Base-by-base conservation (phyloP, 1,139 yeast species). In the Suhomyces terraborum region DNA sequence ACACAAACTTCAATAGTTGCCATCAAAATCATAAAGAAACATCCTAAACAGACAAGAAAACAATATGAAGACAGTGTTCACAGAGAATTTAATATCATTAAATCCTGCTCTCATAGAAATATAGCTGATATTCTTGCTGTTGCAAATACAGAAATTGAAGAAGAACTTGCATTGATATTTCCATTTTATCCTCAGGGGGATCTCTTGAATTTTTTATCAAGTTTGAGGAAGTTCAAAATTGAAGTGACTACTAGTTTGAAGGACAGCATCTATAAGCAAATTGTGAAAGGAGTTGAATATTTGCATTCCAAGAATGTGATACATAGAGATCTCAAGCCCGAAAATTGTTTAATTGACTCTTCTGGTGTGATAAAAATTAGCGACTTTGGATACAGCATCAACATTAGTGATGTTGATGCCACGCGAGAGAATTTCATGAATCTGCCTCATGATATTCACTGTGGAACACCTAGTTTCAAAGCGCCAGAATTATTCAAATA, bases 251-350 rank as follows among this genome's bases (percentile, higher is more conserved):
- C 66, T 14, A 63, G 67, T 43, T 45, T 71, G 36, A 73, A 71
- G 42, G 81, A 77, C 50, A 62, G 66, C 17, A 54, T 77, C 1
- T 77, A 77, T 55, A 67, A 69, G 51, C 80, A 77, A 47, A 64
- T 77, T 3, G 61, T 73, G 8, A 62, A 63, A 36, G 81, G 77
- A 0, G 75, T 77, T 6, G 59, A 65, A 31, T 74, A 57, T 47
- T 55, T 79, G 26, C 84, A 79, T 52, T 44, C 58, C 6, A 57
- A 64, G 18, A 58, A 61, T 13, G 68, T 79, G 4, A 73, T 66
- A 4, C 84, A 79, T 53, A 58, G 82, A 12, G 84, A 79, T 50
- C 58, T 79, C 35, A 79, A 79, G 51, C 82, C 82, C 1, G 83
- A 78, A 49, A 79, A 79, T 51, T 64, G 73, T 26, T 53, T 79